Base-by-base conservation (phyloP, 345 rosid species). In the Citrus australasica region DNA sequence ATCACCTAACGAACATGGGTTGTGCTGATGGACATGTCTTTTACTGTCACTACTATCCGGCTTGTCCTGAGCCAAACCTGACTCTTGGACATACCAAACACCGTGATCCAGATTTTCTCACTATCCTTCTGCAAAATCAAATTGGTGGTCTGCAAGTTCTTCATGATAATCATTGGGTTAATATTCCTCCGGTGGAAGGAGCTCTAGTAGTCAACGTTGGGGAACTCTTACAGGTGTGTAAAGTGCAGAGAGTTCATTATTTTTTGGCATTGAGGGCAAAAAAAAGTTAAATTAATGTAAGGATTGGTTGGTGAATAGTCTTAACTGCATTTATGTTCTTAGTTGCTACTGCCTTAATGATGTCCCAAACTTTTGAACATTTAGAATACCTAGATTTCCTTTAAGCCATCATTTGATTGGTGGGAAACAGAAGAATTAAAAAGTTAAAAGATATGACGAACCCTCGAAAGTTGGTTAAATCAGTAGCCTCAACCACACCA, bases 11-110 rank as follows among this genome's bases (percentile, higher is more conserved):
- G 4, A 76, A 71, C 21, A 72, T 63, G 28, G 80, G 76, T 1
- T 84, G 87, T 67, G 37, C 61, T 30, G 72, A 73, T 73, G 84
- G 84, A 25, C 73, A 35, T 33, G 7, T 27, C 42, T 42, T 84
- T 21, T 64, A 8, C 64, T 79, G 80, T 59, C 84, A 84, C 27
- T 81, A 84, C 82, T 76, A 84, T 64, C 86, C 82, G 51, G 51
- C 76, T 22, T 81, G 86, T 66, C 86, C 86, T 10, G 76, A 83
- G 70, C 81, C 83, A 6, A 64, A 73, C 16, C 79, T 33, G 9
- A 75, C 85, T 30, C 37, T 73, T 42, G 86, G 86, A 33, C 79
- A 51, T 35, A 13, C 71, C 61, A 48, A 61, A 13, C 83, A 83
- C 40, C 42, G 48, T 0, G 83, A 83, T 69, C 73, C 79, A 14